Conservation (phyloP, 2,329 filamentous ascomycete genomes). For the Monosporascus ibericus region DNA sequence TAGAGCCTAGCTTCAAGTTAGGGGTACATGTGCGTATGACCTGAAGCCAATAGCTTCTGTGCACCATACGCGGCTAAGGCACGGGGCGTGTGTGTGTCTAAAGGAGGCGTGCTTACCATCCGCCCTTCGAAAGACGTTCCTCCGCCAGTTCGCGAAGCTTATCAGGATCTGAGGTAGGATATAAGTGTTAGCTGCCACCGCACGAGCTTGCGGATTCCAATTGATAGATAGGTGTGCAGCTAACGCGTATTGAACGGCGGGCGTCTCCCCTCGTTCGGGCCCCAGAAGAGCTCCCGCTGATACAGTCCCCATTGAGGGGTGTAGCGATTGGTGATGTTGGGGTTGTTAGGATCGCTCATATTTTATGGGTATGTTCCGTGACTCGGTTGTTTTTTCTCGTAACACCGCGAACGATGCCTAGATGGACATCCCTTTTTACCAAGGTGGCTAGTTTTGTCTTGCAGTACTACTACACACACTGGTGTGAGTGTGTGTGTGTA, state of each 20-base stretch:
- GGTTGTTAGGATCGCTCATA: constrained; percentile 23
- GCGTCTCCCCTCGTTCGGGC: constrained; percentile 19
- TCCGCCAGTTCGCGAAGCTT: constrained; percentile 54
- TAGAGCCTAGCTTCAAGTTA: constrained; percentile 33
- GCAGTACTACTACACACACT: too few species aligned
- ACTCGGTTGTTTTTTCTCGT: neutral
- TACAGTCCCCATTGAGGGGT: constrained; percentile 22
- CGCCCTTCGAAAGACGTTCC: constrained; percentile 48
- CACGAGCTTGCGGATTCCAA: neutral
- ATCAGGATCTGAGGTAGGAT: constrained; percentile 38
- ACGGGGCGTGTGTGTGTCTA: neutral
- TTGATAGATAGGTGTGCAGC: neutral
- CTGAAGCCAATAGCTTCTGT: too few species aligned
- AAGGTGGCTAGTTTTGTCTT: too few species aligned
- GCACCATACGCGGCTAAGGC: too few species aligned
- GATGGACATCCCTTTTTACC: too few species aligned
- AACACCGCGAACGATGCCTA: too few species aligned
- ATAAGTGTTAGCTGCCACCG: neutral
- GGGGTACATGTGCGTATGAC: neutral
- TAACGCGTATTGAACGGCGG: constrained; percentile 20
- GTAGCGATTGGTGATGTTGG: constrained; percentile 16
- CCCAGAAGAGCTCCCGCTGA: constrained; percentile 22
- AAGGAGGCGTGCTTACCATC: constrained; percentile 35
- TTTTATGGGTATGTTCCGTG: neutral
- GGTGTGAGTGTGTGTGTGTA: too few species aligned